Evolutionary conservation across 1,284 basidiomycete species (phyloP).

Genomic region (Irpex sp.): DNA sequence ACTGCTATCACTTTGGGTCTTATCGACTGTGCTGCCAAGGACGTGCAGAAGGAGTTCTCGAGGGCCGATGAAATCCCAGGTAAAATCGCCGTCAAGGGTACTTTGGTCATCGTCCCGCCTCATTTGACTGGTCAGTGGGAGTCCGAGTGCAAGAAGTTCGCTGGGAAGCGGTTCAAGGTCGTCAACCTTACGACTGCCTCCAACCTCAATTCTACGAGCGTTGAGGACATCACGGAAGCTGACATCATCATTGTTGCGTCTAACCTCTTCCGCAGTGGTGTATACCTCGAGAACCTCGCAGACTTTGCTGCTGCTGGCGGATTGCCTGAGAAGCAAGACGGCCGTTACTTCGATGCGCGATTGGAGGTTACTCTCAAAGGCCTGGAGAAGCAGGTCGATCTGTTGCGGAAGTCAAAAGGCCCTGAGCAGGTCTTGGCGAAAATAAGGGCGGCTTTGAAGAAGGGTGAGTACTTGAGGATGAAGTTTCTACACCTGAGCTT

Average conservation of each 20-base stretch:
- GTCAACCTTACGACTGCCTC: conserved; percentile 67
- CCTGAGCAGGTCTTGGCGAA: conserved; percentile 51
- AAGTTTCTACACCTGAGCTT: neutral
- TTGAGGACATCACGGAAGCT: conserved; percentile 73
- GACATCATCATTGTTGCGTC: conserved; percentile 88
- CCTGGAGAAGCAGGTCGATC: conserved; percentile 62
- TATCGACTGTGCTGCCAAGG: conserved; percentile 63
- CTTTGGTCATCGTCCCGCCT: conserved; percentile 83
- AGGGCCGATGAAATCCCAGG: conserved; percentile 46
- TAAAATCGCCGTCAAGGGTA: conserved; percentile 73
- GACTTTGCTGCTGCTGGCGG: conserved; percentile 61
- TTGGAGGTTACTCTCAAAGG: conserved; percentile 57
- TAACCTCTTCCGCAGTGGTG: conserved; percentile 73
- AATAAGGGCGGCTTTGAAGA: conserved; percentile 56
- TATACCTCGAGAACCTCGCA: conserved; percentile 75
- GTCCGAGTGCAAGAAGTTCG: conserved; percentile 83
- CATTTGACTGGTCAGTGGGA: conserved; percentile 90
- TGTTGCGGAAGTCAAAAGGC: conserved; percentile 48
- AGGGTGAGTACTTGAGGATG: conserved; percentile 33
- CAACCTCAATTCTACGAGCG: conserved; percentile 71
- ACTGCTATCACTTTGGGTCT: conserved; percentile 92
- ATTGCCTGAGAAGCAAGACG: conserved; percentile 59
- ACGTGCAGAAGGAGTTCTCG: conserved; percentile 52
- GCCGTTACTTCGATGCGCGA: conserved; percentile 84
- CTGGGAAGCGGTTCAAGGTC: conserved; percentile 58